Evolutionary conservation across 805 yeast genomes (phyloP).

Genomic region (Lachancea thermotolerans): DNA sequence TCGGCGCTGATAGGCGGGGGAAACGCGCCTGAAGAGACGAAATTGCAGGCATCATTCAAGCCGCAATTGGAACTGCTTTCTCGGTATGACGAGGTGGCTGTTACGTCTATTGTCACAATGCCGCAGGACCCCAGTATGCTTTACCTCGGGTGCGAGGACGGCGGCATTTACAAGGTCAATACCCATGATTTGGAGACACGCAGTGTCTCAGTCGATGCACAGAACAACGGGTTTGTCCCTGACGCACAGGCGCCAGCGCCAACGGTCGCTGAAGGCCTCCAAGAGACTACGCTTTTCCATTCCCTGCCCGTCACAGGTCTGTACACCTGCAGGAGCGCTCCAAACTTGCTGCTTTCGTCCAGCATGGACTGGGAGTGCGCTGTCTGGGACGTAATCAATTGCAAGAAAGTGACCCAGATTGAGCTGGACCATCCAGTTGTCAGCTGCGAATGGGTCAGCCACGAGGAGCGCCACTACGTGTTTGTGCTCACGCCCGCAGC

Average conservation of each 20-base stretch:
- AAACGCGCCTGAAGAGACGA: background rate
- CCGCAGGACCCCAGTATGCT: slow-evolving; percentile 17
- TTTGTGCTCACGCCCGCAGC: slow-evolving; percentile 13
- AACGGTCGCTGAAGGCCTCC: background rate
- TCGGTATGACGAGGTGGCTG: slow-evolving; percentile 14
- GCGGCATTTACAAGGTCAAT: slow-evolving; percentile 23
- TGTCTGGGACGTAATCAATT: slow-evolving; percentile 21
- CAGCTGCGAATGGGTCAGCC: slow-evolving; percentile 14
- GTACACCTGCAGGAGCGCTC: slow-evolving; percentile 7
- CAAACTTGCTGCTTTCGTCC: slow-evolving; percentile 17
- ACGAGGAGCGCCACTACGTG: slow-evolving; percentile 6
- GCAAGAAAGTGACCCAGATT: slow-evolving; percentile 10
- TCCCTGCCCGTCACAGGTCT: slow-evolving; percentile 17
- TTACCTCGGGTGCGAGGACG: slow-evolving; percentile 24
- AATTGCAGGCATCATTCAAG: slow-evolving; percentile 1
- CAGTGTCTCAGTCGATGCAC: slow-evolving; percentile 6
- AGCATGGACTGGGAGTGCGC: slow-evolving; percentile 24
- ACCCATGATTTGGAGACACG: slow-evolving; percentile 7
- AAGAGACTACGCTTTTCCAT: slow-evolving; percentile 13
- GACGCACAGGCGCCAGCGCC: background rate
- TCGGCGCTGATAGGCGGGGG: slow-evolving; percentile 10
- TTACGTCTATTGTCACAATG: slow-evolving; percentile 15
- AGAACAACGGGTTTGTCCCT: slow-evolving; percentile 23
- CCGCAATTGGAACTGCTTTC: slow-evolving; percentile 12
- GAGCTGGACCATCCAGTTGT: slow-evolving; percentile 18